Conservation (phyloP, 2,329 filamentous ascomycete genomes). For the Fusarium sp. region DNA sequence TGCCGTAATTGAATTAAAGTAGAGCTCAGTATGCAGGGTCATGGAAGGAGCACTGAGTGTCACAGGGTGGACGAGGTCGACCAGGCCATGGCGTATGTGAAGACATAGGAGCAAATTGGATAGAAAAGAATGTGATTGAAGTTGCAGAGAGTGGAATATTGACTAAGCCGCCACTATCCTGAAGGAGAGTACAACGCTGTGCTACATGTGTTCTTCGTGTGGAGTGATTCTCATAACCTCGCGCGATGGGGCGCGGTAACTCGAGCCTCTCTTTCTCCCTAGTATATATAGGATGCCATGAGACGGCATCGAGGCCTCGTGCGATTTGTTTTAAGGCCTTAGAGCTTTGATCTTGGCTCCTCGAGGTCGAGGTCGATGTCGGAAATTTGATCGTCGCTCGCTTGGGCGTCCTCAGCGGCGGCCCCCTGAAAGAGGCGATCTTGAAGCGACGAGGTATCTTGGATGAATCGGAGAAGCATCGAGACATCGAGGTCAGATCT, state of each 20-base stretch:
- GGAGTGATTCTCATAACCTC: background rate
- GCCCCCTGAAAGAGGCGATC: conserved; percentile 20
- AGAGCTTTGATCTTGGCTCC: background rate
- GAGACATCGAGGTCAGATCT: background rate
- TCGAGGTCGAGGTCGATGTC: background rate
- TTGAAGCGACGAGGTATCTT: conserved; percentile 22
- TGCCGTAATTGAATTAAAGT: background rate
- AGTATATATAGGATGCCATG: background rate
- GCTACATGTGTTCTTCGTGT: background rate
- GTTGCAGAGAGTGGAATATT: background rate
- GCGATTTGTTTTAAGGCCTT: accelerated
- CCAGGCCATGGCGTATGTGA: background rate
- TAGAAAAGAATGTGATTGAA: background rate
- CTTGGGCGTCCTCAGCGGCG: background rate
- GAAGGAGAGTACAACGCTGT: background rate
- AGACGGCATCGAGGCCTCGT: accelerated
- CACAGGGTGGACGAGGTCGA: background rate
- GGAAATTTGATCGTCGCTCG: background rate
- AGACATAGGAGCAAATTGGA: background rate
- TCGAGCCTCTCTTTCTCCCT: background rate
- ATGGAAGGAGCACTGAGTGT: background rate
- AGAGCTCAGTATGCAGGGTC: background rate
- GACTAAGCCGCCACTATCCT: background rate
- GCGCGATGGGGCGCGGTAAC: background rate
- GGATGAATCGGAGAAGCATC: conserved; percentile 14